phyloP scores from a whole-genome alignment of 2,329 filamentous ascomycete genomes.

The Aureobasidium sp. region DNA sequence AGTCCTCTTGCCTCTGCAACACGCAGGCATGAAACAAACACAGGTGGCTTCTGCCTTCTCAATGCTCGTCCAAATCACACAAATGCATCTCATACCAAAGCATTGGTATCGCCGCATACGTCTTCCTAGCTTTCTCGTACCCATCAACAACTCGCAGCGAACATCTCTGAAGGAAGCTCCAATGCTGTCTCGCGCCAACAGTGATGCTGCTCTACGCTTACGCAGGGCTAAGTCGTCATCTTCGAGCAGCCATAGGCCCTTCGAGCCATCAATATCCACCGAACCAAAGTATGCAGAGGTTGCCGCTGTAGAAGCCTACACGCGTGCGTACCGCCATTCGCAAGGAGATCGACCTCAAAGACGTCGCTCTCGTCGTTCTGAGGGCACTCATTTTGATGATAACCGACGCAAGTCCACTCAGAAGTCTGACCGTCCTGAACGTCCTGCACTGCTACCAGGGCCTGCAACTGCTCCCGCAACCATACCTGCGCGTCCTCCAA shows the following conservation, averaged over 20 bases:
- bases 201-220: slow-evolving; percentile 23
- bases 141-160: background rate
- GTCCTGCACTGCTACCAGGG: background rate
- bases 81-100: slow-evolving; percentile 12
- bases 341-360: background rate
- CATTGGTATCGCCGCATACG: slow-evolving; percentile 10
- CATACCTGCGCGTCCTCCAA: background rate
- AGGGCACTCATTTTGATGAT: slow-evolving; percentile 28
- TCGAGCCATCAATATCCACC: slow-evolving; percentile 36
- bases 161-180: background rate
- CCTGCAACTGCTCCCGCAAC: background rate
- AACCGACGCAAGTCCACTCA: slow-evolving; percentile 4
- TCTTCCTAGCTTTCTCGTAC: slow-evolving; percentile 9
- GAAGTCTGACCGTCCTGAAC: background rate
- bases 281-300: slow-evolving; percentile 47
- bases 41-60: slow-evolving; percentile 1
- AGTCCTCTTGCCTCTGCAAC: background rate
- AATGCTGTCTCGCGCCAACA: slow-evolving; percentile 27
- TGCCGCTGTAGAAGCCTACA: slow-evolving; percentile 54
- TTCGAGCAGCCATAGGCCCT: slow-evolving; percentile 33
- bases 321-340: slow-evolving; percentile 34
- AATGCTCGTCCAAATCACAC: background rate
- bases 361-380: slow-evolving; percentile 17
- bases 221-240: slow-evolving; percentile 26
- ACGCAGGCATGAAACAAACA: background rate